These are phyloP conservation scores for Aureobasidium sp. DNA, from an alignment of 2,329 filamentous ascomycete genomes.

Conservation along the genomic window DNA sequence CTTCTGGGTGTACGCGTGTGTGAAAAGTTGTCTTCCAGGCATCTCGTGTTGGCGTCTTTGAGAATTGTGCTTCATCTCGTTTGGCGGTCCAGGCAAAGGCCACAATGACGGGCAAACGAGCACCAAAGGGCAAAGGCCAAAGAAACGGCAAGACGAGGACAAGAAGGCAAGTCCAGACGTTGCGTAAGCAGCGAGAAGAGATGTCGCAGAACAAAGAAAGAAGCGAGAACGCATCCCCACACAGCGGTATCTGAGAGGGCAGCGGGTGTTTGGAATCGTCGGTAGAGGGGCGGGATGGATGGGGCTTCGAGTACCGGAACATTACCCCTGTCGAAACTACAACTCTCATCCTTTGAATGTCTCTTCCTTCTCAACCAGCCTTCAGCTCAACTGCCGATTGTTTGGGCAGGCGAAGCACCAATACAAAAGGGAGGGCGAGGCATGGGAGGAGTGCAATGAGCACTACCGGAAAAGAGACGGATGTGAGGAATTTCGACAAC, in stretches of 20 bases:
- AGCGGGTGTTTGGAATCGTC: conserved; percentile 24
- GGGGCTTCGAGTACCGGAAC: conserved; percentile 26
- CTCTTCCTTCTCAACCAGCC: conserved; percentile 19
- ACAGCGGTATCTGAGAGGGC: conserved; percentile 27
- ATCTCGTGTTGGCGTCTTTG: conserved; percentile 3
- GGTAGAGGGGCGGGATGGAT: conserved; percentile 37
- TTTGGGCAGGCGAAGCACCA: conserved; percentile 2
- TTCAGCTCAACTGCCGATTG: conserved; percentile 14
- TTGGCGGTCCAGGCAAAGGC: conserved; percentile 27
- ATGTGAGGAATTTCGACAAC: conserved; percentile 17
- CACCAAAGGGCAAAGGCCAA: conserved; percentile 19
- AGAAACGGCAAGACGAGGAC: conserved; percentile 19
- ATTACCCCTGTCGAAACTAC: conserved; percentile 14
- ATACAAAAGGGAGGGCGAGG: conserved; percentile 9
- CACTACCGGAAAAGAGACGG: conserved; percentile 15
- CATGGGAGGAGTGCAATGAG: conserved; percentile 13
- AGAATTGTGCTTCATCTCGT: conserved; percentile 15
- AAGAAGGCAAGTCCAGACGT: conserved; percentile 1
- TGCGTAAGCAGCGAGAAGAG: conserved; percentile 7
- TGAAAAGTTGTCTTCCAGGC: background rate
- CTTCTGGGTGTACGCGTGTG: background rate
- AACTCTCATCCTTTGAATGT: conserved; percentile 10
- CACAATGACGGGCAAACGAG: conserved; percentile 19
- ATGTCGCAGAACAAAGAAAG: conserved; percentile 26
- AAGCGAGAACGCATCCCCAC: conserved; percentile 22